Percentiles rank a stretch among this genome's conserved stretches.
These are phyloP conservation scores for Seiridium cupressi DNA, from an alignment of 2,329 filamentous ascomycete species.

Conservation along the genomic window DNA sequence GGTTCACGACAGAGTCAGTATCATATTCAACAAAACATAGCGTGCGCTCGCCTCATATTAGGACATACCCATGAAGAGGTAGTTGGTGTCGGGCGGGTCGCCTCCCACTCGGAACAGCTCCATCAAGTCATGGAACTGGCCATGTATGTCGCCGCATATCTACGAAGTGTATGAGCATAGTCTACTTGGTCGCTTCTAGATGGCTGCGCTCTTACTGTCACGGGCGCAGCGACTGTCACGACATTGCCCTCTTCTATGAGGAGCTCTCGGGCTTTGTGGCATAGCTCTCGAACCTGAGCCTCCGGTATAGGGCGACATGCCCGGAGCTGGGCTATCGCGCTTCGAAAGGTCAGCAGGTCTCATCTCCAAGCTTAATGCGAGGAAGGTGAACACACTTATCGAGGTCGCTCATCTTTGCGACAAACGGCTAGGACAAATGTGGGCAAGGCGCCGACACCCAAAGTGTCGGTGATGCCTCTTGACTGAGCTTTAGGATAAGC, in stretches of 20 bases:
- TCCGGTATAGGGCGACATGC: constrained; percentile 96
- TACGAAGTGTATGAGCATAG: constrained; percentile 28
- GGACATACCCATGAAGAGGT: constrained; percentile 84
- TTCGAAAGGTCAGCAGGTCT: constrained; percentile 32
- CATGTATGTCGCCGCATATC: constrained; percentile 97
- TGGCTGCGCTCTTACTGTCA: constrained; percentile 62
- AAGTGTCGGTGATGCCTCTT: not conserved
- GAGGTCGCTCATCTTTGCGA: constrained; percentile 76
- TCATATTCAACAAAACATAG: constrained; percentile 2
- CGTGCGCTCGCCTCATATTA: not conserved
- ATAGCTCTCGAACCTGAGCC: constrained; percentile 90
- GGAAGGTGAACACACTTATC: constrained; percentile 65
- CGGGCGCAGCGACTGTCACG: constrained; percentile 89
- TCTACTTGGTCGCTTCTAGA: not conserved
- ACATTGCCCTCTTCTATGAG: constrained; percentile 98
- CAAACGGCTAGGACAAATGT: not conserved
- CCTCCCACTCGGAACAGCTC: constrained; percentile 92
- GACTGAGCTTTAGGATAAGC: not conserved
- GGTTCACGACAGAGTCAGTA: constrained; percentile 11
- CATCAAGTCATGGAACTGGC: constrained; percentile 96
- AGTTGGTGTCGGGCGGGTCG: constrained; percentile 92
- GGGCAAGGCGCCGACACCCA: not conserved
- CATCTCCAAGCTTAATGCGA: not conserved
- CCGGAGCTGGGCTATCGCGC: constrained; percentile 92
- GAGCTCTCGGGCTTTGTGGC: constrained; percentile 94